Evolutionary conservation across 495 filamentous ascomycete species (phyloP).

Genomic region (Terfezia boudieri): DNA sequence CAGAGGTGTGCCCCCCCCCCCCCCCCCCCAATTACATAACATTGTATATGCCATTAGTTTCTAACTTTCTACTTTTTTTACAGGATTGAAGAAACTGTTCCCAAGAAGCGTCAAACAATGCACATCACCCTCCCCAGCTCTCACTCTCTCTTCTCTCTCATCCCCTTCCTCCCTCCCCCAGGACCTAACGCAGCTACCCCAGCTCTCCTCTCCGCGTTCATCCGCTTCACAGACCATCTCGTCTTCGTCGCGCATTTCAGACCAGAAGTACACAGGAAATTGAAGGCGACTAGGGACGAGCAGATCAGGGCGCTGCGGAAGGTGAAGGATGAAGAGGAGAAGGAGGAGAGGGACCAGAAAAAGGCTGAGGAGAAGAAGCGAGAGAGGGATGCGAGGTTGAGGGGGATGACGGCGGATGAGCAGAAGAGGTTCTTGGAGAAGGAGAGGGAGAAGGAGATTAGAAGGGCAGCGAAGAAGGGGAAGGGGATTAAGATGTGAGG

Average conservation of each 20-base stretch:
- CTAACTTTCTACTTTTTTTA: constrained; percentile 13
- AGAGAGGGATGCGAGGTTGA: constrained; percentile 67
- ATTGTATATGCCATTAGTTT: not conserved
- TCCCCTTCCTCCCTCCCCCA: constrained; percentile 46
- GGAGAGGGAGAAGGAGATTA: constrained; percentile 63
- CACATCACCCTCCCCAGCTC: constrained; percentile 51
- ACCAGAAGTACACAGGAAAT: constrained; percentile 65
- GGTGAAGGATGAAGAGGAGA: constrained; percentile 73
- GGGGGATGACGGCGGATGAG: constrained; percentile 68
- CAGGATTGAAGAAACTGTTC: constrained; percentile 65
- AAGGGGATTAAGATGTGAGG: constrained; percentile 21
- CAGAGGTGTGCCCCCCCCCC: constrained; percentile 49
- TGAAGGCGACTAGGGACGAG: constrained; percentile 59
- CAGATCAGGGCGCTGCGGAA: constrained; percentile 59
- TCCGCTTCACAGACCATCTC: constrained; percentile 63
- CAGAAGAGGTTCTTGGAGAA: constrained; percentile 89
- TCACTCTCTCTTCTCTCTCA: constrained; percentile 37
- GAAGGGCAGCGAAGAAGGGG: constrained; percentile 48
- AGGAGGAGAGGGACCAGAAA: constrained; percentile 59
- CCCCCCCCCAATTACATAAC: not conserved
- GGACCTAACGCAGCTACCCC: constrained; percentile 45
- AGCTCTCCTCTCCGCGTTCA: constrained; percentile 59
- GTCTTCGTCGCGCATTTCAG: constrained; percentile 62
- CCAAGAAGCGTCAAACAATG: constrained; percentile 70
- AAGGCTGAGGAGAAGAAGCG: constrained; percentile 76